phyloP scores from a whole-genome alignment of 1,284 basidiomycete species.

The Hemileia vastatrix region DNA sequence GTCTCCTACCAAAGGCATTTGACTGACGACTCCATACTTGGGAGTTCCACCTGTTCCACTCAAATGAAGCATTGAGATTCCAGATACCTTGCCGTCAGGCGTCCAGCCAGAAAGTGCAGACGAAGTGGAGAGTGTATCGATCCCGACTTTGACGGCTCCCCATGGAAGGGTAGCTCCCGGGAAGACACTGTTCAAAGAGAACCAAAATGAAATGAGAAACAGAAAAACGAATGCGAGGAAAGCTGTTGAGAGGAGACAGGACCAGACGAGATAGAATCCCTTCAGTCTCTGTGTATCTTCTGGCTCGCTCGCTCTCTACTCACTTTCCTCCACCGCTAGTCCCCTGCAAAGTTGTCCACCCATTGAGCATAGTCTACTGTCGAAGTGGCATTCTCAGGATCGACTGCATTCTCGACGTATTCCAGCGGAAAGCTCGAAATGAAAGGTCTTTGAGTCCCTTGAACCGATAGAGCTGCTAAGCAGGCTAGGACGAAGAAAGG shows the following conservation, averaged over 20 bases:
- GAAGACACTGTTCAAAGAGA: too few species aligned
- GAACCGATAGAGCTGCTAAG: not conserved
- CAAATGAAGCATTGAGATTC: slow-evolving; percentile 26
- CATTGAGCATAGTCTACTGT: not conserved
- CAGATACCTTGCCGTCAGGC: slow-evolving; percentile 11
- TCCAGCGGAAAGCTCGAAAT: not conserved
- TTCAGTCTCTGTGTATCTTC: too few species aligned
- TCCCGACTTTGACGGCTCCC: not conserved
- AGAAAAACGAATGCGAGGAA: too few species aligned
- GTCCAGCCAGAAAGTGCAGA: not conserved
- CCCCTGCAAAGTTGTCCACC: not conserved
- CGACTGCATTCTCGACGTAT: not conserved
- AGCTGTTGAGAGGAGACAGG: too few species aligned
- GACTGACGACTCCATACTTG: slow-evolving; percentile 25
- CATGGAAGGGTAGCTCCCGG: too few species aligned
- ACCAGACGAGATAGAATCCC: too few species aligned
- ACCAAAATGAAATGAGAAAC: too few species aligned
- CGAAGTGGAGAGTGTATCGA: not conserved
- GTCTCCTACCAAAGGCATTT: slow-evolving; percentile 20
- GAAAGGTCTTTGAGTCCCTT: not conserved
- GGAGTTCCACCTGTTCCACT: slow-evolving; percentile 26
- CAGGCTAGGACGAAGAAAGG: not conserved
- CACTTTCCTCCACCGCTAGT: not conserved
- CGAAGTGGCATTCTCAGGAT: not conserved
- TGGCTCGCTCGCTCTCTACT: not conserved